Conservation (phyloP, 2,329 filamentous ascomycete genomes). For the Sordariomycetes sp. region DNA sequence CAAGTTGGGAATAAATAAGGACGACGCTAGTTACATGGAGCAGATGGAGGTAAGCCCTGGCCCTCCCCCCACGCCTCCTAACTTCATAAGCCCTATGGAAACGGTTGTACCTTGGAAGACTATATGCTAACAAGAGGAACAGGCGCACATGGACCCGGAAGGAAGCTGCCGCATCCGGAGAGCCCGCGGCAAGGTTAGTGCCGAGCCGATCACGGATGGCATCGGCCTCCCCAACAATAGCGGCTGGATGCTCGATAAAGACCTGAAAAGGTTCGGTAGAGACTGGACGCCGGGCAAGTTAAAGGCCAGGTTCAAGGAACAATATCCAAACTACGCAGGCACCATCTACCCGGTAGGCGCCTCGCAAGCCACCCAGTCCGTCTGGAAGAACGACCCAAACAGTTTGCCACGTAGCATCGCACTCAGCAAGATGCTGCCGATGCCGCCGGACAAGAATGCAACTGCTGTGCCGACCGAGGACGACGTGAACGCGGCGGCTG, state of each 20-base stretch:
- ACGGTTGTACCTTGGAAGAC: neutral
- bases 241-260: neutral
- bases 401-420: neutral
- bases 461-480: neutral
- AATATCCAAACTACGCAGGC: neutral
- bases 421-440: neutral
- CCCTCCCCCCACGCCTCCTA: neutral
- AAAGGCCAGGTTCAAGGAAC: neutral
- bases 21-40: neutral
- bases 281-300: neutral
- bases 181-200: neutral
- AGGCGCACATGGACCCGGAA: neutral
- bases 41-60: neutral
- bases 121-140: neutral
- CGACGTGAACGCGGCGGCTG: neutral
- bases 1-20: neutral
- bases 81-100: neutral
- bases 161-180: neutral
- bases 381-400: neutral
- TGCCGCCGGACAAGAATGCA: neutral
- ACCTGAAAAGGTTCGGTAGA: neutral
- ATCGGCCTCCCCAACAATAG: neutral
- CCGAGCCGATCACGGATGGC: neutral
- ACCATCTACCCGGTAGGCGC: neutral
- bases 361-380: neutral